phyloP scores from a whole-genome alignment of 2,329 filamentous ascomycete genomes.

The Microcyclospora pomicola region DNA sequence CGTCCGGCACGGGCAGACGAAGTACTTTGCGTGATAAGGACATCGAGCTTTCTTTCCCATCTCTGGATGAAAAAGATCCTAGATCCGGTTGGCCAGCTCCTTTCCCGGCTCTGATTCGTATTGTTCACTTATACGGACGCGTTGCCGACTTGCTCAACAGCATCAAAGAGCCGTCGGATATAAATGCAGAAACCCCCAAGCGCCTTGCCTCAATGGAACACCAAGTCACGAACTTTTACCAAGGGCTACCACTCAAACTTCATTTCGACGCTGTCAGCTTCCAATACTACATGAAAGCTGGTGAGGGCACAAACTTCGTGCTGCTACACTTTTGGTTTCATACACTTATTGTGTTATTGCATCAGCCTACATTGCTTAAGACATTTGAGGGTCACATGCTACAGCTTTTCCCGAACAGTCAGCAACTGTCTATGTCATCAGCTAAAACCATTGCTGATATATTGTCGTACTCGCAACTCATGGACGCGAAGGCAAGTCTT shows the following conservation, averaged over 20 bases:
- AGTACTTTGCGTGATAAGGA: conserved; percentile 75
- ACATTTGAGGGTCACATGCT: conserved; percentile 57
- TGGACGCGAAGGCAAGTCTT: conserved; percentile 73
- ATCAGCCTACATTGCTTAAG: conserved; percentile 70
- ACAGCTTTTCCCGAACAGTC: conserved; percentile 64
- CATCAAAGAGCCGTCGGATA: conserved; percentile 57
- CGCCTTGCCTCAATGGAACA: conserved; percentile 65
- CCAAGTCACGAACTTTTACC: conserved; percentile 61
- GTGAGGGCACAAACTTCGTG: conserved; percentile 77
- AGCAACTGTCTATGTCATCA: conserved; percentile 71
- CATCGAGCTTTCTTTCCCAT: conserved; percentile 62
- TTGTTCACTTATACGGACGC: conserved; percentile 73
- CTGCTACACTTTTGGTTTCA: conserved; percentile 83
- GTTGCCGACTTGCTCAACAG: conserved; percentile 77
- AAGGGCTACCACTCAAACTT: conserved; percentile 57
- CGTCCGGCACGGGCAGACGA: conserved; percentile 70
- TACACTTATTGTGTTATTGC: conserved; percentile 68
- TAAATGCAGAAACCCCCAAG: conserved; percentile 60
- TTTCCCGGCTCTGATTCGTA: conserved; percentile 66
- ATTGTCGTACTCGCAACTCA: conserved; percentile 68
- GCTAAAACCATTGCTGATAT: conserved; percentile 89
- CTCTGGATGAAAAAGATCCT: conserved; percentile 37
- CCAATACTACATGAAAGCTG: conserved; percentile 65
- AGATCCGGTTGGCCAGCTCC: conserved; percentile 59
- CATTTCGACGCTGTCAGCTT: conserved; percentile 82